Percentiles rank a stretch among this genome's conserved stretches.
These are phyloP conservation scores for Fusarium sp. DNA, from an alignment of 2,329 filamentous ascomycete species.

Conservation along the genomic window DNA sequence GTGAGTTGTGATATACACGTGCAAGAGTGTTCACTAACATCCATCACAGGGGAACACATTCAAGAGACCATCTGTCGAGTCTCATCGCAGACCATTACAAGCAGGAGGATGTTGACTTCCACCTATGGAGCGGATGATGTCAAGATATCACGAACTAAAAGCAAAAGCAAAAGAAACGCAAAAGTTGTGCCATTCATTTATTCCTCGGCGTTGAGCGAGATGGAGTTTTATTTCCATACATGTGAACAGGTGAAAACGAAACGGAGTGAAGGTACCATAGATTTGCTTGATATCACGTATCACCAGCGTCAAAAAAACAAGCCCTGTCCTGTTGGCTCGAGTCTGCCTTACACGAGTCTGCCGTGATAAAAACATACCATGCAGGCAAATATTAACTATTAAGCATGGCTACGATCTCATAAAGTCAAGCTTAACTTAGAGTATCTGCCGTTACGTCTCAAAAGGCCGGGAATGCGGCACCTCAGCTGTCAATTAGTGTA, in stretches of 20 bases:
- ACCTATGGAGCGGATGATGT: conserved; percentile 56
- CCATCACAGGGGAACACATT: conserved; percentile 70
- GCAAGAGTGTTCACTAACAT: background rate
- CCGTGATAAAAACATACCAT: conserved; percentile 1
- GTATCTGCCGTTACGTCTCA: background rate
- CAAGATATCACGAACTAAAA: conserved; percentile 10
- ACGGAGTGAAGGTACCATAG: conserved; percentile 30
- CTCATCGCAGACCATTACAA: conserved; percentile 83
- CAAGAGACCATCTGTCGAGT: conserved; percentile 77
- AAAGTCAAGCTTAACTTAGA: conserved; percentile 25
- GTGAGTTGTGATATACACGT: conserved; percentile 54
- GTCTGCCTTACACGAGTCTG: conserved; percentile 4
- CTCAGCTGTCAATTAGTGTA: conserved; percentile 12
- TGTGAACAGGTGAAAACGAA: conserved; percentile 26
- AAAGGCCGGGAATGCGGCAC: conserved; percentile 18
- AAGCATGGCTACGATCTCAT: conserved; percentile 12
- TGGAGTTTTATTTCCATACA: conserved; percentile 16
- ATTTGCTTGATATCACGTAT: conserved; percentile 25
- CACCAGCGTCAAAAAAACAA: conserved; percentile 11
- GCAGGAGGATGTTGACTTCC: conserved; percentile 75
- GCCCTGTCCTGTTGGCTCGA: conserved; percentile 2
- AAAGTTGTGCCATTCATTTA: conserved; percentile 36
- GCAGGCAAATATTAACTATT: background rate
- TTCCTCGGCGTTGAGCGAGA: conserved; percentile 36
- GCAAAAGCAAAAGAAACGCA: conserved; percentile 28